Evolutionary conservation across 1,284 basidiomycete species (phyloP), one percentile per base, ranked within the genome.

Genomic region (Lentinula novae-zelandiae): DNA sequence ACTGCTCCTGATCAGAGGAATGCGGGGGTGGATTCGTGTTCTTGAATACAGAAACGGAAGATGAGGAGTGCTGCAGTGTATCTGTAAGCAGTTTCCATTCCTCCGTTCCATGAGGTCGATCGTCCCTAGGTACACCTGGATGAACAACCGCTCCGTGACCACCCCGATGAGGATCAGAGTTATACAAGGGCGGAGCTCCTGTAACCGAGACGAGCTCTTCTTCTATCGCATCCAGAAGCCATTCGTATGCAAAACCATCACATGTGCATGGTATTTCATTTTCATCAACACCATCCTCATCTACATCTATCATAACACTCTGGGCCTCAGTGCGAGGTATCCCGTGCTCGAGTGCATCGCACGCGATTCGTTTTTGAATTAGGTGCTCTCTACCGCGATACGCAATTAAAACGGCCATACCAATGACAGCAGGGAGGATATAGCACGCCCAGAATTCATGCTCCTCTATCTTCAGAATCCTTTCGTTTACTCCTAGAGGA

Each of bases 401-500:
- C 44, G 72, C 67, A 15, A 73, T 15, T 33, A 67, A 73, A 36
- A 75, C 70, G 17, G 73, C 75, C 67, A 83, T 74, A 57, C 83
- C 87, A 34, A 90, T 71, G 13, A 82, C 81, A 58, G 78, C 77
- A 15, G 87, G 87, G 6, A 83, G 67, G 36, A 91, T 73, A 67
- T 86, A 90, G 57, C 81, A 82, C 15, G 75, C 72, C 88, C 89
- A 91, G 10, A 87, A 67, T 33, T 83, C 85, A 68, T 91, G 87
- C 36, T 79, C 75, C 58, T 76, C 71, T 6, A 87, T 70, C 64
- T 81, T 73, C 31, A 70, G 70, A 46, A 90, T 82, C 17, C 78
- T 70, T 20, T 78, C 67, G 54, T 75, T 70, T 3, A 82, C 70
- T 10, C 74, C 78, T 39, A 75, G 60, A 3, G 82, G 80, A 66